Evolutionary conservation across 2,329 filamentous ascomycete genomes (phyloP).

Genomic region (Calycina herbarum): DNA sequence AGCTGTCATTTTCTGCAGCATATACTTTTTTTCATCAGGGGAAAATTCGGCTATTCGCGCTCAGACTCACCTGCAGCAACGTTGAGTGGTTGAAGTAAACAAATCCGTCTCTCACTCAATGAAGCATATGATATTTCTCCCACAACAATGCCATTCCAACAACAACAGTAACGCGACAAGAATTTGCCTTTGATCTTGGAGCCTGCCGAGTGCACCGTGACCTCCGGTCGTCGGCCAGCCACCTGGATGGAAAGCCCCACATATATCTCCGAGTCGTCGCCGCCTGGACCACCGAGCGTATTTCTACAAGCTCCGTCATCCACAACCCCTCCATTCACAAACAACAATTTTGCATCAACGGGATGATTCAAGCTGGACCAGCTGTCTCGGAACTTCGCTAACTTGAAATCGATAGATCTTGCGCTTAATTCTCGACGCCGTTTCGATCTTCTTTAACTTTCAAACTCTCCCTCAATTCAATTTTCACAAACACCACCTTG

Average conservation of each 20-base stretch:
- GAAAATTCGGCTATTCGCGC: background rate
- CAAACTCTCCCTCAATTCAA: constrained; percentile 9
- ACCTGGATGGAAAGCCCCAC: background rate
- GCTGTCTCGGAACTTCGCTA: background rate
- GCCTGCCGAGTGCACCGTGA: background rate
- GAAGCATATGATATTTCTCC: background rate
- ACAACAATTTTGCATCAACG: constrained; percentile 2
- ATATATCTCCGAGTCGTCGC: background rate
- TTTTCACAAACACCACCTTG: constrained; percentile 4
- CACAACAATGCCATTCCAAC: background rate
- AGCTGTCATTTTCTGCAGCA: background rate
- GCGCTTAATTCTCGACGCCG: constrained; percentile 4
- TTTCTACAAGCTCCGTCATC: background rate
- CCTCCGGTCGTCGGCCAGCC: background rate
- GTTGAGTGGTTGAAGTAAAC: background rate
- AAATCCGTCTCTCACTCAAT: background rate
- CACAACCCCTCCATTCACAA: constrained; percentile 2
- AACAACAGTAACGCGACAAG: background rate
- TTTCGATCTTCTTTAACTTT: constrained; percentile 16
- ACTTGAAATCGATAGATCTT: constrained; percentile 9
- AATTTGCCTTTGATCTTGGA: background rate
- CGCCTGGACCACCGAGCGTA: background rate
- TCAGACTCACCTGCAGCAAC: background rate
- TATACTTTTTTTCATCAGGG: background rate
- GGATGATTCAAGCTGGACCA: background rate